phyloP scores from a whole-genome alignment of 257 asterid genomes.

The Gentiana straminea region DNA sequence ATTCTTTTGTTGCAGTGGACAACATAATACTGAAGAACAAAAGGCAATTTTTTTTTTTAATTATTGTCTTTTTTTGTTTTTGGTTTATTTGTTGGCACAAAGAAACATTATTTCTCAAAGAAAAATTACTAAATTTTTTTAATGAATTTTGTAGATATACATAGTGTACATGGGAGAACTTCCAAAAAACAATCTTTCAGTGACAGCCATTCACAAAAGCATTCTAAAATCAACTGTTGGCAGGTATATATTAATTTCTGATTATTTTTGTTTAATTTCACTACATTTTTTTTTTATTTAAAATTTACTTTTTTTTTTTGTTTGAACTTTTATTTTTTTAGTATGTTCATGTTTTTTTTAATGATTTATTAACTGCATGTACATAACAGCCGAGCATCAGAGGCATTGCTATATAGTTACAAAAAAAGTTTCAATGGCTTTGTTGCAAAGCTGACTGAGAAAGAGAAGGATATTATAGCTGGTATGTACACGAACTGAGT shows the following conservation, averaged over 20 bases:
- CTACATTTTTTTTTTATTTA: not conserved
- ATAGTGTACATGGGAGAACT: no score
- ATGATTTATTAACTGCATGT: not conserved
- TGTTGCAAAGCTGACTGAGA: constrained; percentile 39
- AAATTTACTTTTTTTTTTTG: not conserved
- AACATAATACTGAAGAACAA: no score
- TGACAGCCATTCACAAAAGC: no score
- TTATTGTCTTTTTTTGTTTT: no score
- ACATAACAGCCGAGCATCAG: constrained; percentile 22
- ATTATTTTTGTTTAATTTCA: not conserved
- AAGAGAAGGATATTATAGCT: constrained; percentile 34
- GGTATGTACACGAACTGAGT: constrained; percentile 9
- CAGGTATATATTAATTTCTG: not conserved
- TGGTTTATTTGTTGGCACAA: no score
- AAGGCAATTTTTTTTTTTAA: no score
- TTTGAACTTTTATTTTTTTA: not conserved
- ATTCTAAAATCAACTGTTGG: no score
- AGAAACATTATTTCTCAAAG: no score
- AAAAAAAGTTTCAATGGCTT: constrained; percentile 59
- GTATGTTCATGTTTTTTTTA: not conserved
- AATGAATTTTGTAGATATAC: no score
- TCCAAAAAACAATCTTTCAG: no score
- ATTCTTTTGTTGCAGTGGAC: no score
- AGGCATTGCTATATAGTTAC: constrained; percentile 14
- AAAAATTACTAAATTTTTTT: no score